A percentile compares a stretch with the other conserved stretches of the same genome.
These are phyloP conservation scores for Fusarium mundagurra DNA, from an alignment of 2,329 filamentous ascomycete genomes.

Conservation along the genomic window DNA sequence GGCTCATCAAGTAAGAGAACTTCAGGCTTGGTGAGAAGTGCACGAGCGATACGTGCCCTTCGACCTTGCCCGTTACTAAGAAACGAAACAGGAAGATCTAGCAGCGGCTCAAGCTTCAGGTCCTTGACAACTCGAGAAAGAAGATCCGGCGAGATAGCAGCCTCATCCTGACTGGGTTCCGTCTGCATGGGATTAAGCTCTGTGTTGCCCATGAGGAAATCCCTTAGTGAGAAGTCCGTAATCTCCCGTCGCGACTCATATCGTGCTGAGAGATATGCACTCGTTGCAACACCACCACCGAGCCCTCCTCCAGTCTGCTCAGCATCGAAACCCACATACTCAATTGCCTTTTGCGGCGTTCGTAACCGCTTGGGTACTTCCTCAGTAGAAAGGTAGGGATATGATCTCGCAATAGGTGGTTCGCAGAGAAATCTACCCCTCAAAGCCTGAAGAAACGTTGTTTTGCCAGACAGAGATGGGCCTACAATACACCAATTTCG, in stretches of 20 bases:
- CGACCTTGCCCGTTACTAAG: conserved; percentile 94
- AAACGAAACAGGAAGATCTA: conserved; percentile 86
- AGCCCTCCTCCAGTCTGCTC: conserved; percentile 67
- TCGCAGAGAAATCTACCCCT: conserved; percentile 78
- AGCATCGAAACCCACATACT: conserved; percentile 90
- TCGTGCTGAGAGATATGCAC: conserved; percentile 85
- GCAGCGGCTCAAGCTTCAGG: conserved; percentile 72
- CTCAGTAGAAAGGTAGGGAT: conserved; percentile 77
- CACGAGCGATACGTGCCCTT: conserved; percentile 86
- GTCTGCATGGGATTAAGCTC: conserved; percentile 76
- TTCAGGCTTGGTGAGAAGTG: conserved; percentile 80
- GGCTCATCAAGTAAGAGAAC: conserved; percentile 90
- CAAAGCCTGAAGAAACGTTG: conserved; percentile 82
- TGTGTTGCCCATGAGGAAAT: conserved; percentile 85
- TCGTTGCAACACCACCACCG: conserved; percentile 67
- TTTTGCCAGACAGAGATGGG: conserved; percentile 80
- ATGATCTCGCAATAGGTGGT: conserved; percentile 79
- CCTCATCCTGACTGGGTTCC: conserved; percentile 50
- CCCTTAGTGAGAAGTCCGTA: conserved; percentile 84
- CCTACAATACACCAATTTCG: conserved; percentile 88
- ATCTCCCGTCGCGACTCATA: conserved; percentile 90
- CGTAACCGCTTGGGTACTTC: conserved; percentile 66
- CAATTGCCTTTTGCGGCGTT: conserved; percentile 74
- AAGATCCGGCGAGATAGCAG: conserved; percentile 60
- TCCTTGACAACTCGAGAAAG: conserved; percentile 74